These are phyloP conservation scores for Diplodia scrobiculata DNA, from an alignment of 2,329 filamentous ascomycete species.

Conservation along the genomic window DNA sequence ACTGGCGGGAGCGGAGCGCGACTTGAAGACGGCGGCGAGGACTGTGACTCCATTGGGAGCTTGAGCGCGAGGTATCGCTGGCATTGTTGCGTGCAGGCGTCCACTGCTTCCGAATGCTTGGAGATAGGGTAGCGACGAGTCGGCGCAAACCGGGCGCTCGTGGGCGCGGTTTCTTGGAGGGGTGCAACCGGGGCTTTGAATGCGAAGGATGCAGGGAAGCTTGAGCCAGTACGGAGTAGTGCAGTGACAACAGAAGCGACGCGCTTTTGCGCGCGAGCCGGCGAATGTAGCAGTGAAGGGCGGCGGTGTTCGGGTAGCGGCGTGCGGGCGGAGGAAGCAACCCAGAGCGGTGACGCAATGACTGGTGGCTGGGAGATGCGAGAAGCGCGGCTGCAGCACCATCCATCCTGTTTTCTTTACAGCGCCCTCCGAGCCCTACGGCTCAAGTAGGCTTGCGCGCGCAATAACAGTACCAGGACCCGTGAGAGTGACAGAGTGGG, in stretches of 20 bases:
- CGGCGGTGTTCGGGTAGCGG: neutral
- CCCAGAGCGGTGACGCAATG: slow-evolving; percentile 10
- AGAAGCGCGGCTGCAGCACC: neutral
- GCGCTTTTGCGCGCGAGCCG: neutral
- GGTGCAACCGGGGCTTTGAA: neutral
- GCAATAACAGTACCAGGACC: neutral
- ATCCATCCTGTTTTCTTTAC: neutral
- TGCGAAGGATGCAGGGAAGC: neutral
- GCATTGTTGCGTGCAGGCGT: slow-evolving; percentile 21
- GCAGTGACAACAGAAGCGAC: neutral
- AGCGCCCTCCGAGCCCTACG: neutral
- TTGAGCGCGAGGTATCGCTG: slow-evolving; percentile 2
- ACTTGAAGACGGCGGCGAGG: neutral
- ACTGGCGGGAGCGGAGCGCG: neutral
- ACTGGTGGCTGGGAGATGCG: slow-evolving; percentile 15
- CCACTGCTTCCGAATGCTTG: neutral
- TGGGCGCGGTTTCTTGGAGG: neutral
- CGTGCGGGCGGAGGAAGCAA: neutral
- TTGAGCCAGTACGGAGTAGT: neutral
- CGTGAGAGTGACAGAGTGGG: neutral
- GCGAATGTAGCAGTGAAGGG: neutral
- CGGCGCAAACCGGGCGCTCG: neutral
- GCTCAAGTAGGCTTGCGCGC: neutral
- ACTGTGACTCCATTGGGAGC: neutral
- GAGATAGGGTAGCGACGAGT: neutral